A percentile compares a stretch with the other conserved stretches of the same genome.
Evolutionary conservation across 495 filamentous ascomycete genomes (phyloP).

Genomic region (Chaetomidium leptoderma): DNA sequence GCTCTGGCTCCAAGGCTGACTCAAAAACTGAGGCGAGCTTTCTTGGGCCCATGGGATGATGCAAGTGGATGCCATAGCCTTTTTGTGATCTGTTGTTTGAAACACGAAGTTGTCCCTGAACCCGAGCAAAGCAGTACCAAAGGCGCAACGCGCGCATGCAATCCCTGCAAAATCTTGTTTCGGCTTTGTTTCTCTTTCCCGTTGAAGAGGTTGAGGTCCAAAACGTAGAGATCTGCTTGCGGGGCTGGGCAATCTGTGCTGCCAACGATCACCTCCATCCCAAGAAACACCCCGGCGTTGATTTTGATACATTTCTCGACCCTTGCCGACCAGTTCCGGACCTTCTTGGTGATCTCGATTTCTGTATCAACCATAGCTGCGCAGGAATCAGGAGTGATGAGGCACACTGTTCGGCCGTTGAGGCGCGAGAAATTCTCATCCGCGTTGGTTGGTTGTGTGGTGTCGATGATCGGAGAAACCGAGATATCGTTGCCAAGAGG

Average conservation of each 20-base stretch:
- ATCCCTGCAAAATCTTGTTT: not conserved
- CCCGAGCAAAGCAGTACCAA: conserved; percentile 24
- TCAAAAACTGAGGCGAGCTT: conserved; percentile 18
- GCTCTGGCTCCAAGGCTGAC: conserved; percentile 3
- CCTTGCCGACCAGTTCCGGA: conserved; percentile 5
- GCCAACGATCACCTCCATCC: conserved; percentile 17
- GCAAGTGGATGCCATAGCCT: conserved; percentile 19
- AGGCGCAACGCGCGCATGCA: conserved; percentile 7
- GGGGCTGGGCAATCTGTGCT: conserved; percentile 11
- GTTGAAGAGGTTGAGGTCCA: conserved; percentile 15
- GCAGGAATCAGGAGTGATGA: conserved; percentile 30
- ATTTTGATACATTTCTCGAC: conserved; percentile 18
- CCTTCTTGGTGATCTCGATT: conserved; percentile 2
- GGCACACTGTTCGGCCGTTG: conserved; percentile 24
- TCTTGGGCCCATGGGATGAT: conserved; percentile 25
- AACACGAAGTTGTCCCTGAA: conserved; percentile 10
- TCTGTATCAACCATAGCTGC: not conserved
- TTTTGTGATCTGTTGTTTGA: conserved; percentile 4
- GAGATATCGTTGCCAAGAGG: conserved; percentile 39
- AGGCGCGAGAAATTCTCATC: conserved; percentile 1
- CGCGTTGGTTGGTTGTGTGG: conserved; percentile 13
- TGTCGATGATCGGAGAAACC: conserved; percentile 17
- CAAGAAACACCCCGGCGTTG: conserved; percentile 18
- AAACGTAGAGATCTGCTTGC: conserved; percentile 24
- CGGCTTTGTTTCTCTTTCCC: not conserved